A percentile compares a stretch with the other conserved stretches of the same genome.
These are phyloP conservation scores for Fusarium anthophilum DNA, from an alignment of 2,329 filamentous ascomycete genomes.

Conservation along the genomic window DNA sequence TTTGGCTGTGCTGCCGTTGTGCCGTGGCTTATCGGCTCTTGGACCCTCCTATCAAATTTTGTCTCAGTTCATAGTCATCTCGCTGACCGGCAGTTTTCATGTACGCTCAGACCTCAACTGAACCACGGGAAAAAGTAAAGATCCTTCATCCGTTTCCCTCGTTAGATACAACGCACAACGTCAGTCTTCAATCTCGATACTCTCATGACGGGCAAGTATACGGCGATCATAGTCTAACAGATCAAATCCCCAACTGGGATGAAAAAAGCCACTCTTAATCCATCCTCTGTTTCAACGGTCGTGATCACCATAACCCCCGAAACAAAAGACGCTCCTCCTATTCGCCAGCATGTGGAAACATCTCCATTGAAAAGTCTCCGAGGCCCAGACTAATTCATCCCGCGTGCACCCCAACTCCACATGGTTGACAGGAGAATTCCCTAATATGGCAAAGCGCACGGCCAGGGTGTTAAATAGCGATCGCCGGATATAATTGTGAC, in stretches of 20 bases:
- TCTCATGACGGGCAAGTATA: neutral
- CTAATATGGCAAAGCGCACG: neutral
- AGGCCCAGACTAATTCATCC: neutral
- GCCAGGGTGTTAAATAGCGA: constrained; percentile 25
- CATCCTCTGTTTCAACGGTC: neutral
- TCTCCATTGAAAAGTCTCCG: constrained; percentile 18
- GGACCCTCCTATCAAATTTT: neutral
- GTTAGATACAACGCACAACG: neutral
- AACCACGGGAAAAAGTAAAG: neutral
- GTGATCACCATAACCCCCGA: neutral
- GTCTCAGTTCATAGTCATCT: neutral
- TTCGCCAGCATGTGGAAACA: neutral
- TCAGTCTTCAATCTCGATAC: neutral
- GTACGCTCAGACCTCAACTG: neutral
- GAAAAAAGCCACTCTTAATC: neutral
- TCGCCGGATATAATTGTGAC: constrained; percentile 22
- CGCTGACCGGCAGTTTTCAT: neutral
- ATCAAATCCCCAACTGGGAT: neutral
- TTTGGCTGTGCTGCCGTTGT: neutral
- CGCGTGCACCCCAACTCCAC: neutral
- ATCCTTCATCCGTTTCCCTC: neutral
- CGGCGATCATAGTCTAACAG: neutral
- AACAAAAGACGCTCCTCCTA: neutral
- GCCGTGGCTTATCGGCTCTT: neutral
- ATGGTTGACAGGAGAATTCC: constrained; percentile 12